A percentile compares a stretch with the other conserved stretches of the same genome.
phyloP scores from a whole-genome alignment of 164 flowering plant species.

The Berberis vulgaris region DNA sequence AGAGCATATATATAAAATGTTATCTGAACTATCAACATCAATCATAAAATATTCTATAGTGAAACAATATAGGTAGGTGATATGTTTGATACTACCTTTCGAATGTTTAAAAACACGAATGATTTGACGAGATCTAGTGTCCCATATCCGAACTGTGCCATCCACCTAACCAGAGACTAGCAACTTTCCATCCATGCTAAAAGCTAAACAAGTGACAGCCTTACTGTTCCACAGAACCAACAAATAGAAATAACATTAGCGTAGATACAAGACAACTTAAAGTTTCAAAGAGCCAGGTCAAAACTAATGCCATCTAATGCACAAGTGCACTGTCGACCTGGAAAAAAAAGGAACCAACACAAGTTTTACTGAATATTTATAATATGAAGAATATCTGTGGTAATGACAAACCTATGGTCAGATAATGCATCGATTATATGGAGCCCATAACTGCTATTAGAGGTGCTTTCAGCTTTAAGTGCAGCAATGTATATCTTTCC shows the following conservation, averaged over 20 bases:
- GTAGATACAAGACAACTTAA: not conserved
- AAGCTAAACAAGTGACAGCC: constrained; percentile 67
- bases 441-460: constrained; percentile 38
- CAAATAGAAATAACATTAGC: not conserved
- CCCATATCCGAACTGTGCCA: constrained; percentile 70
- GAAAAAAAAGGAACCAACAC: not conserved
- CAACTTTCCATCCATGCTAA: constrained; percentile 37
- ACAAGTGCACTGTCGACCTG: not conserved
- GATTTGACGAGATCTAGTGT: constrained; percentile 43
- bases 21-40: no score
- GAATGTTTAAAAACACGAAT: constrained; percentile 59
- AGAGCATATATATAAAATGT: no score
- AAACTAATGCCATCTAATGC: no score
- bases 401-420: constrained; percentile 49
- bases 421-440: constrained; percentile 60
- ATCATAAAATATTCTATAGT: no score
- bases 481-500: constrained; percentile 75
- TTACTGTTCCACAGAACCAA: constrained; percentile 40
- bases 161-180: constrained; percentile 89
- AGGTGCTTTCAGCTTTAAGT: constrained; percentile 40
- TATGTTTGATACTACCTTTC: constrained; percentile 44
- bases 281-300: no score
- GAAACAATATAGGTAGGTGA: not conserved
- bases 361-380: not conserved
- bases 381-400: not conserved